Conservation (phyloP, 2,329 filamentous ascomycete species). For the Aaosphaeria arxii region DNA sequence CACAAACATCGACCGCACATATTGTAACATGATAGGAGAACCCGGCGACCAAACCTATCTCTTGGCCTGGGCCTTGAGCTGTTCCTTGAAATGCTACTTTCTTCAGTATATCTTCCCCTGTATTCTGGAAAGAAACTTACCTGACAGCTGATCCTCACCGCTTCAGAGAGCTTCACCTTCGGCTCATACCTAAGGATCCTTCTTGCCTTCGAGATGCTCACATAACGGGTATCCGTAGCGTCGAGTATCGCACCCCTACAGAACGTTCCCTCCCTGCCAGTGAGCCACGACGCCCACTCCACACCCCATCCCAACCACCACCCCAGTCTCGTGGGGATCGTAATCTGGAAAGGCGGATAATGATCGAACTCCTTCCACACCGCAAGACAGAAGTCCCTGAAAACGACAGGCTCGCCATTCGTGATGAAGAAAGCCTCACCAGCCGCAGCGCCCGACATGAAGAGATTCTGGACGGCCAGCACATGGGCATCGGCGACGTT, state of each 20-base stretch:
- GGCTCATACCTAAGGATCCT: conserved; percentile 53
- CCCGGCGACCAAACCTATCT: not conserved
- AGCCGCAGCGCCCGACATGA: conserved; percentile 57
- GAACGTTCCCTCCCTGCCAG: conserved; percentile 45
- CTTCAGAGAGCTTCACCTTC: conserved; percentile 50
- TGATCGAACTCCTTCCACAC: conserved; percentile 67
- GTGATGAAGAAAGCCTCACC: conserved; percentile 89
- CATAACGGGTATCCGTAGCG: conserved; percentile 53
- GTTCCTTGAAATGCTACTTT: conserved; percentile 9
- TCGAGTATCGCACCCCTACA: conserved; percentile 56
- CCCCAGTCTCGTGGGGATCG: conserved; percentile 48
- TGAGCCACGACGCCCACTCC: conserved; percentile 48
- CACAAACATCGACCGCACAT: too few relatives aligned
- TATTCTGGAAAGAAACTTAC: conserved; percentile 12
- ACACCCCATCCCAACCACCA: conserved; percentile 46
- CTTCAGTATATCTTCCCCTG: not conserved
- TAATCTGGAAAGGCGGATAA: conserved; percentile 48
- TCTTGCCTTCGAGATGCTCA: conserved; percentile 51
- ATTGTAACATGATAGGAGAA: too few relatives aligned
- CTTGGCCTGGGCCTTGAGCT: conserved; percentile 1
- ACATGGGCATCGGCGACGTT: conserved; percentile 78
- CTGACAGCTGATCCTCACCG: conserved; percentile 36
- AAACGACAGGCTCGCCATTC: conserved; percentile 84
- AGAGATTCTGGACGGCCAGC: conserved; percentile 71
- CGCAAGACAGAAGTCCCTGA: conserved; percentile 82